A percentile compares a stretch with the other conserved stretches of the same genome.
These are phyloP conservation scores for Fusarium brachygibbosum DNA, from an alignment of 2,329 filamentous ascomycete genomes.

Conservation along the genomic window DNA sequence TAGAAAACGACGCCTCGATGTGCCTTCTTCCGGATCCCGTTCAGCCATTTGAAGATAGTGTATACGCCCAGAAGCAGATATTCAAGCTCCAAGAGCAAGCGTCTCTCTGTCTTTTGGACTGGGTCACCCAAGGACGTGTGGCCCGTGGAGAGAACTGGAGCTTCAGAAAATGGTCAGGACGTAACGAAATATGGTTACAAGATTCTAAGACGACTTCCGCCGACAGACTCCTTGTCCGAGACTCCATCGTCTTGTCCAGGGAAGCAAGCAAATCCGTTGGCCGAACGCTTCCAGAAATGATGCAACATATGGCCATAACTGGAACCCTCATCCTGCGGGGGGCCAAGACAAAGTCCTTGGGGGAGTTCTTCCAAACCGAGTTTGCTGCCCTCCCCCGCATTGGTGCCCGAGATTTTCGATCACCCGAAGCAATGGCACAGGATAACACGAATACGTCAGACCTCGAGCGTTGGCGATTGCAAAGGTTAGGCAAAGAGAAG, in stretches of 20 bases:
- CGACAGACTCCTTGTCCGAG: constrained; percentile 80
- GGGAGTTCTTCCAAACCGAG: constrained; percentile 81
- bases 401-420: constrained; percentile 82
- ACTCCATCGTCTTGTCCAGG: constrained; percentile 81
- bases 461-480: constrained; percentile 66
- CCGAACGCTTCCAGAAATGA: constrained; percentile 68
- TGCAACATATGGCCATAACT: constrained; percentile 81
- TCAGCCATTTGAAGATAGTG: constrained; percentile 87
- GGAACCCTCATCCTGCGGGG: constrained; percentile 89
- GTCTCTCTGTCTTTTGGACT: constrained; percentile 87
- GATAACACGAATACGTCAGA: constrained; percentile 56
- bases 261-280: constrained; percentile 58
- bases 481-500: constrained; percentile 70
- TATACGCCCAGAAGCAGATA: constrained; percentile 86
- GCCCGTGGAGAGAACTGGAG: constrained; percentile 93
- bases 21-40: constrained; percentile 90
- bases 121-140: constrained; percentile 89
- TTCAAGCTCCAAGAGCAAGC: constrained; percentile 73
- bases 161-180: constrained; percentile 81
- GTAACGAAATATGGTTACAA: constrained; percentile 85
- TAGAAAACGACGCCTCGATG: constrained; percentile 66
- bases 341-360: constrained; percentile 73
- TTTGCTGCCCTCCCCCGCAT: constrained; percentile 85
- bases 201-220: constrained; percentile 52
- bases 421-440: constrained; percentile 62